Percentiles rank a stretch among this genome's conserved stretches.
Conservation (phyloP, 148 eudicot genomes). For the Camellia granthamiana region DNA sequence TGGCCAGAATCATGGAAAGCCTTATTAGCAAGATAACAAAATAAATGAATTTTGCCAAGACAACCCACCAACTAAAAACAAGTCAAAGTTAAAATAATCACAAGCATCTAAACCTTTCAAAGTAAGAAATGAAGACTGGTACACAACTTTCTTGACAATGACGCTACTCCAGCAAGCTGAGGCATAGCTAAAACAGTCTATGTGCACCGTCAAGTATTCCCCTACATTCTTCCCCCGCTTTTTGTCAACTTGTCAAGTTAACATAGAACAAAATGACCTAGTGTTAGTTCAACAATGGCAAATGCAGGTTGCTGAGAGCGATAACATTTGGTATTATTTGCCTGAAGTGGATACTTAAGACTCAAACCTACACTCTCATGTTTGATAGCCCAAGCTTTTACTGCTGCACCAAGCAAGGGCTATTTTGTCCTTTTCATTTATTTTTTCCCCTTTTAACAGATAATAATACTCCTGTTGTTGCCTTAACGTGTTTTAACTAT, state of each 20-base stretch:
- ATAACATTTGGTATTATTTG: background rate
- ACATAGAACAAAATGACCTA: background rate
- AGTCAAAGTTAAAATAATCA: background rate
- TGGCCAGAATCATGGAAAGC: background rate
- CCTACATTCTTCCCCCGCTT: background rate
- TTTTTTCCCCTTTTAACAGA: background rate
- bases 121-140: background rate
- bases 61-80: background rate
- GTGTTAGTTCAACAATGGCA: background rate
- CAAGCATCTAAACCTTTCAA: background rate
- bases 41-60: background rate
- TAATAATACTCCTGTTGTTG: background rate
- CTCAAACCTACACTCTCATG: constrained; percentile 2
- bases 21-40: background rate
- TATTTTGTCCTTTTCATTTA: background rate
- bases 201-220: background rate
- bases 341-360: constrained; percentile 2
- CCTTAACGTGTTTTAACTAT: background rate
- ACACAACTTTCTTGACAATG: background rate
- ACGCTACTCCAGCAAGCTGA: background rate
- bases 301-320: background rate
- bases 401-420: background rate
- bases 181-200: background rate
- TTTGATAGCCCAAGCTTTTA: constrained; percentile 1
- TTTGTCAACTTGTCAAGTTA: background rate